phyloP scores from a whole-genome alignment of 1,284 basidiomycete species.

The Xerocomus amazonicus region DNA sequence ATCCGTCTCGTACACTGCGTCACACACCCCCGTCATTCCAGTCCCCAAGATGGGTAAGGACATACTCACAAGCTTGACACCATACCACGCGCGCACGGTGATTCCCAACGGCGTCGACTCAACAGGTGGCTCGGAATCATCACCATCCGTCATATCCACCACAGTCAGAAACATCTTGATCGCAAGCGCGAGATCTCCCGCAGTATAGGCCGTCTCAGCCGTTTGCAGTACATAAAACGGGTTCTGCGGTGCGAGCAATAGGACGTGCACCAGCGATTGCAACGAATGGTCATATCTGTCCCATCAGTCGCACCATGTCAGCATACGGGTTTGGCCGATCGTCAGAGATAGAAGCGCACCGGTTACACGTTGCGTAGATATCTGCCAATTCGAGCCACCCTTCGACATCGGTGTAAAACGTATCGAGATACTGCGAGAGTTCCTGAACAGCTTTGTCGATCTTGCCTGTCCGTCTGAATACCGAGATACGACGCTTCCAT shows the following conservation, averaged over 20 bases:
- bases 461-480: slow-evolving; percentile 59
- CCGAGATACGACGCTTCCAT: slow-evolving; percentile 82
- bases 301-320: slow-evolving; percentile 37
- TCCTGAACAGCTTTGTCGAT: slow-evolving; percentile 69
- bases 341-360: slow-evolving; percentile 47
- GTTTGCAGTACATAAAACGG: slow-evolving; percentile 79
- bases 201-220: slow-evolving; percentile 85
- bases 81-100: slow-evolving; percentile 77
- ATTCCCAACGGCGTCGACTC: slow-evolving; percentile 55
- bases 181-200: slow-evolving; percentile 70
- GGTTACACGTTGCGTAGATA: slow-evolving; percentile 75
- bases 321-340: not conserved
- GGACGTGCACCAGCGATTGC: slow-evolving; percentile 75
- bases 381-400: slow-evolving; percentile 94
- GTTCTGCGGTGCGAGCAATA: slow-evolving; percentile 83
- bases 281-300: slow-evolving; percentile 41
- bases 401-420: slow-evolving; percentile 89
- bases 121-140: slow-evolving; percentile 39
- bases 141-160: slow-evolving; percentile 78
- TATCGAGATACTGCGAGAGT: slow-evolving; percentile 82
- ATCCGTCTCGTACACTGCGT: slow-evolving; percentile 57
- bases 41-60: not conserved
- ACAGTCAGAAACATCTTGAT: slow-evolving; percentile 81
- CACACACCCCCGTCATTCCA: not conserved
- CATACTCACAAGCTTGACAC: slow-evolving; percentile 73